These are phyloP conservation scores for Suillus clintonianus DNA, from an alignment of 768 basidiomycete genomes.

Conservation along the genomic window DNA sequence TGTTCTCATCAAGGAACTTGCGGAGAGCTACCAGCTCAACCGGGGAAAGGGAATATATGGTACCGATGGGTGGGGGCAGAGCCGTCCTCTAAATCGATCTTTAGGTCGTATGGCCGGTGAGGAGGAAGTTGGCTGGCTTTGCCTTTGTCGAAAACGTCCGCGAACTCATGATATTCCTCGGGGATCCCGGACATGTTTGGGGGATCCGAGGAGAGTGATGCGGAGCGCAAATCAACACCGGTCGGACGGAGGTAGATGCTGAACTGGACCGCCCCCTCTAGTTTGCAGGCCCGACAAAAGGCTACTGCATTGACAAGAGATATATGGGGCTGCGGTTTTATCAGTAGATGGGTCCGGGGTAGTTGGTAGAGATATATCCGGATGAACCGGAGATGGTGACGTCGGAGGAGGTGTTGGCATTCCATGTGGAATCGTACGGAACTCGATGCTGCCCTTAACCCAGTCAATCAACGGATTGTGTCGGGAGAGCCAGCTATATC, in stretches of 20 bases:
- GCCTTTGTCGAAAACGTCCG: too few species aligned
- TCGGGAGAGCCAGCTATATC: constrained; percentile 10
- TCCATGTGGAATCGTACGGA: neutral
- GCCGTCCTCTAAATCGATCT: too few species aligned
- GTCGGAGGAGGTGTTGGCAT: neutral
- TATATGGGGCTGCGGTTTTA: neutral
- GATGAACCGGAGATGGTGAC: too few species aligned
- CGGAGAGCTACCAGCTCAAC: too few species aligned
- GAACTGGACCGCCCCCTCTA: neutral
- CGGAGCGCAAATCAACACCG: neutral
- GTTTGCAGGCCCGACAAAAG: neutral
- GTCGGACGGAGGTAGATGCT: neutral
- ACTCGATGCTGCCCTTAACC: neutral
- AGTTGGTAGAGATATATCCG: neutral
- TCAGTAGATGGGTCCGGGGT: neutral
- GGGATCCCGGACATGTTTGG: accelerated
- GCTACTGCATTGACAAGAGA: neutral
- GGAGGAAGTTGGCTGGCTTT: too few species aligned
- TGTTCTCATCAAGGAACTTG: too few species aligned
- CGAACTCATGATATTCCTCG: too few species aligned
- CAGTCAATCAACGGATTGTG: neutral
- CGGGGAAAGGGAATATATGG: too few species aligned
- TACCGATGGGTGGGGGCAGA: too few species aligned
- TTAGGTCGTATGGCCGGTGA: too few species aligned
- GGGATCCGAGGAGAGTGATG: neutral